Base-by-base conservation (phyloP, 2,329 filamentous ascomycete genomes). In the Fusarium pseudoanthophilum region DNA sequence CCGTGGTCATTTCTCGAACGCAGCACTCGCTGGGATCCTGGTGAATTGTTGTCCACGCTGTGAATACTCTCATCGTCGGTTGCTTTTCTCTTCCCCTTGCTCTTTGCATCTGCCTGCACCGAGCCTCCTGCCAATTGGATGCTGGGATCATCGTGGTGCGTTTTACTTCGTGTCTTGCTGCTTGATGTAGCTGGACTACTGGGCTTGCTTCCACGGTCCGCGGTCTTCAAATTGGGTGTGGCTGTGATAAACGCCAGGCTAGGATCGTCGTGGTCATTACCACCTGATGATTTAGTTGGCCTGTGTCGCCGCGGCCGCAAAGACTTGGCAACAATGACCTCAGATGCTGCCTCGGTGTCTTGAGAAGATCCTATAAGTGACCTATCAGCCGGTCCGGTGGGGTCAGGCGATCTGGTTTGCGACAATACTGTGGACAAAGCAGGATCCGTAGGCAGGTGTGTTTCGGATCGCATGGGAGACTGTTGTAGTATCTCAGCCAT, bases 401-500 rank as follows among this genome's bases (percentile, higher is more conserved):
- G 42, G 34, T 58, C 53, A 58, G 67, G 52, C n/a, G 72, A 67
- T 53, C 53, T 62, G 26, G 63, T 52, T 24, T 67, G 60, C 30
- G 75, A 68, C 36, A 40, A 37, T 60, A 59, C 37, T 34, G 75
- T 51, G 52, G 32, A 56, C 40, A 48, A 53, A 42, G 46, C 60
- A 71, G 69, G 52, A 62, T 72, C 67, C 36, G 26, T 60, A 53
- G 56, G 45, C 39, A 58, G 48, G 55, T 40, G 61, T 21, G 52
- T 56, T 21, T 70, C 59, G 26, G 48, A 55, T 32, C 55, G 71
- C 30, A 57, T 52, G 5, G 78, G 77, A 59, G 78, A 77, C 36
- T 77, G 75, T 49, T 79, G 78, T 37, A 78, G 56, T 36, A 77
- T 77, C 65, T 80, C 79, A 36, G 73, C 69, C 75, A 79, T 79